Evolutionary conservation across 202 grass and related monocot species (phyloP), one percentile per base, ranked within the genome.

Genomic region (Setaria italica): DNA sequence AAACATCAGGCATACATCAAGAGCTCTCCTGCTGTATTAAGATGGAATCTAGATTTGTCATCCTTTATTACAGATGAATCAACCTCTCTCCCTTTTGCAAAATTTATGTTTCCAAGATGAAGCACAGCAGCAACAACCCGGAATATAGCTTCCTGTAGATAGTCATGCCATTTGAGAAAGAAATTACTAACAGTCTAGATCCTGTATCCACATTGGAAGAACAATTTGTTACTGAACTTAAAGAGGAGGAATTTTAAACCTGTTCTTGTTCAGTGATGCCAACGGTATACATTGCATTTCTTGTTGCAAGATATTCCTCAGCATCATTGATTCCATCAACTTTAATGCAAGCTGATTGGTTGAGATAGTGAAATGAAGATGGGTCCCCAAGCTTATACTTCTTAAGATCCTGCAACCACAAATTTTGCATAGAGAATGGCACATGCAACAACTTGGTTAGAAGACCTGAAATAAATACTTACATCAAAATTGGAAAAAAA

Each of bases 11-110:
- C 89, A 88, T 91, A 99, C 97, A 89, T 99, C 78, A 99, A 82
- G 80, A 99, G 87, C 78, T 99, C 97, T 85, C 90, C 91, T 71
- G 91, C 94, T 20, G 85, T 92, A 78, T 87, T 94, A 67, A 99
- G 97, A 88, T 99, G 93, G 50, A 94, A 91, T 87, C 90, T 94
- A 76, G 97, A 90, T 88, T 96, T 94, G 19, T 92, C 93, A 87
- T 99, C 97, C 81, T 92, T 96, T 84, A 99, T 46, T 84, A 92
- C 57, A 69, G 97, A 99, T 80, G 97, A 99, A 94, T 99, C 97
- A 76, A 81, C 87, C 59, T 99, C 90, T 72, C 76, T 89, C 64
- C 97, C 97, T 85, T 96, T 96, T 5, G 77, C 87, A 91, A 99
- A 99, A 67, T 76, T 91, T 79, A 99, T 93, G 84, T 99, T 99